Evolutionary conservation across 371 early-diverging fungal genomes (phyloP), one percentile per base, ranked within the genome.

Genomic region (Lichtheimia hyalospora): DNA sequence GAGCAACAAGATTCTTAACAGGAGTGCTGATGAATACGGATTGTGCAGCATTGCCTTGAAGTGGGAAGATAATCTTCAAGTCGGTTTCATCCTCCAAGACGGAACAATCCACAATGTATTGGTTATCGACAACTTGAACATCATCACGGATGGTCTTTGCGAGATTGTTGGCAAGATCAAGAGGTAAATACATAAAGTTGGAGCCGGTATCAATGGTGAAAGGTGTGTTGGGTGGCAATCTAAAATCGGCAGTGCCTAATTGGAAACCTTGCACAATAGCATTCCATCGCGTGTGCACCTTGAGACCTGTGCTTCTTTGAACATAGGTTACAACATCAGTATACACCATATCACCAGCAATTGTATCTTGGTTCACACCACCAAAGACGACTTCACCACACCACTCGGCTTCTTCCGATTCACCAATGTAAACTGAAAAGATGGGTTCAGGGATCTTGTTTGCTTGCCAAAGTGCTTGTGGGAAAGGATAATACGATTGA

Each of bases 301-400:
- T 48, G 24, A 62, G 43, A 14, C 52, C 48, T 16, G 52, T 44
- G 6, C 41, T 14, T 34, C 3, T 25, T 13, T 43, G 48, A 8
- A 25, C 14, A 54, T 57, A 63, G 14, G 61, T 53, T 1, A 63
- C 57, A 0, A 73, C 66, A 25, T 64, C 49, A 0, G 73, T 64
- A 18, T 73, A 77, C 10, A 64, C 49, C 12, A 74, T 55, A 2
- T 76, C 63, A 10, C 75, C 77, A 15, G 59, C 50, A 39, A 62
- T 77, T 41, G 66, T 59, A 21, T 61, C 62, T 20, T 61, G 48
- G 56, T 83, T 69, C 24, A 74, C 58, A 12, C 63, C 78, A n/a
- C 81, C 80, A 67, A 83, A 75, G 14, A 70, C 63, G 25, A 80
- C 66, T 58, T 82, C 79, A 12, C 81, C 79, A 2, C 68, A 67